Conservation (phyloP, 2,329 filamentous ascomycete species). For the Tolypocladium endophyticum region DNA sequence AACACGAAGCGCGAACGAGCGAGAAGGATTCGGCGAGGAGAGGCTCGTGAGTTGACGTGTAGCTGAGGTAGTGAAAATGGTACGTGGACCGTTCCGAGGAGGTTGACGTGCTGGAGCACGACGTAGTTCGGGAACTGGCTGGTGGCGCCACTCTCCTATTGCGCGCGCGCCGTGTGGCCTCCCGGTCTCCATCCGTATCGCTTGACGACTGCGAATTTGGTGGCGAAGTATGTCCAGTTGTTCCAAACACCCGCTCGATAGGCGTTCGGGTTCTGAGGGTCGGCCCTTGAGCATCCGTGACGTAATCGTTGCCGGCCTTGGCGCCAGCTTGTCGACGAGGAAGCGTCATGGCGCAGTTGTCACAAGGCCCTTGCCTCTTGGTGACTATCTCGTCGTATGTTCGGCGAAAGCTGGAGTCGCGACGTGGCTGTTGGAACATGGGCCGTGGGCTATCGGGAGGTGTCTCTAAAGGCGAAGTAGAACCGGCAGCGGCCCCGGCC, state of each 20-base stretch:
- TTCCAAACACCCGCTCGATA: constrained; percentile 46
- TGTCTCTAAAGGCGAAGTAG: constrained; percentile 39
- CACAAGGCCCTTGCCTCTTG: constrained; percentile 52
- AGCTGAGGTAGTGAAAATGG: constrained; percentile 56
- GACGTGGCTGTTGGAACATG: constrained; percentile 27
- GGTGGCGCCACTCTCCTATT: constrained; percentile 33
- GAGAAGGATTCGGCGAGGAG: constrained; percentile 51
- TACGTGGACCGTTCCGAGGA: constrained; percentile 31
- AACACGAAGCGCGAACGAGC: constrained; percentile 54
- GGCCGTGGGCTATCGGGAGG: constrained; percentile 47
- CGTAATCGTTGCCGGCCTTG: constrained; percentile 14
- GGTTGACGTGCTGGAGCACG: constrained; percentile 43
- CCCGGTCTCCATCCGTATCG: constrained; percentile 41
- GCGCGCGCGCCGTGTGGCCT: constrained; percentile 24
- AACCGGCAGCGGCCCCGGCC: constrained; percentile 9
- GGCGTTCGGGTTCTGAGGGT: constrained; percentile 51
- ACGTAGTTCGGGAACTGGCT: constrained; percentile 31
- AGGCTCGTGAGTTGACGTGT: constrained; percentile 59
- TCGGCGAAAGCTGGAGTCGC: constrained; percentile 49
- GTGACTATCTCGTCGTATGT: constrained; percentile 58
- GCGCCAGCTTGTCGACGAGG: constrained; percentile 28
- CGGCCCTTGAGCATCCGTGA: constrained; percentile 35
- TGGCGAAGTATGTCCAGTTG: constrained; percentile 35
- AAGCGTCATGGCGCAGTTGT: constrained; percentile 58
- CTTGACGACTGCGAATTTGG: constrained; percentile 42